phyloP scores from a whole-genome alignment of 2,329 filamentous ascomycete genomes.

The Tolypocladium amazonense region DNA sequence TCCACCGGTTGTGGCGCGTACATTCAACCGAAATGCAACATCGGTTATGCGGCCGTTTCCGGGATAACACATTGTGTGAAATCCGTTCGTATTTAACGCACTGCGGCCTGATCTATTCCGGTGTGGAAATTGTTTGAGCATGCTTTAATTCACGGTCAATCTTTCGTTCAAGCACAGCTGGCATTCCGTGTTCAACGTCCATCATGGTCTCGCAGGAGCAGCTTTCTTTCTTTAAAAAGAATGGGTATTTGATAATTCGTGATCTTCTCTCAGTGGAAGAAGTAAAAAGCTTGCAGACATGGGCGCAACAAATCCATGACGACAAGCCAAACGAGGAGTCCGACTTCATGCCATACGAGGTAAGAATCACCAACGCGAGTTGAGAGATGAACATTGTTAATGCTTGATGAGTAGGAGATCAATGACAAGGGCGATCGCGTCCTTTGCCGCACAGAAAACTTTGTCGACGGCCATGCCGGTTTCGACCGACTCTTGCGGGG shows the following conservation, averaged over 20 bases:
- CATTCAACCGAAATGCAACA: neutral
- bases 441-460: slow-evolving; percentile 10
- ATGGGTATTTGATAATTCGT: slow-evolving; percentile 8
- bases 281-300: slow-evolving; percentile 4
- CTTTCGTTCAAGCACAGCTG: neutral
- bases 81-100: neutral
- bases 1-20: neutral
- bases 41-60: neutral
- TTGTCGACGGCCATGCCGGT: slow-evolving; percentile 8
- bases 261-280: slow-evolving; percentile 6
- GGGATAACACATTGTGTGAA: neutral
- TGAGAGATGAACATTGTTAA: neutral
- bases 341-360: slow-evolving; percentile 6
- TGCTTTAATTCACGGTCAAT: neutral
- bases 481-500: slow-evolving; percentile 7
- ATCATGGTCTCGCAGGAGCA: slow-evolving; percentile 5
- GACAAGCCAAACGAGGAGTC: slow-evolving; percentile 6
- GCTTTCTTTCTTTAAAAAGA: slow-evolving; percentile 6
- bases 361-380: neutral
- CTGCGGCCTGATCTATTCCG: neutral
- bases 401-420: slow-evolving; percentile 1
- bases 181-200: neutral
- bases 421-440: slow-evolving; percentile 8
- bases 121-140: neutral
- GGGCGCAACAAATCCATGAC: slow-evolving; percentile 9